A percentile compares a stretch with the other conserved stretches of the same genome.
These are phyloP conservation scores for Parastagonospora avenae DNA, from an alignment of 2,329 filamentous ascomycete species.

Conservation along the genomic window DNA sequence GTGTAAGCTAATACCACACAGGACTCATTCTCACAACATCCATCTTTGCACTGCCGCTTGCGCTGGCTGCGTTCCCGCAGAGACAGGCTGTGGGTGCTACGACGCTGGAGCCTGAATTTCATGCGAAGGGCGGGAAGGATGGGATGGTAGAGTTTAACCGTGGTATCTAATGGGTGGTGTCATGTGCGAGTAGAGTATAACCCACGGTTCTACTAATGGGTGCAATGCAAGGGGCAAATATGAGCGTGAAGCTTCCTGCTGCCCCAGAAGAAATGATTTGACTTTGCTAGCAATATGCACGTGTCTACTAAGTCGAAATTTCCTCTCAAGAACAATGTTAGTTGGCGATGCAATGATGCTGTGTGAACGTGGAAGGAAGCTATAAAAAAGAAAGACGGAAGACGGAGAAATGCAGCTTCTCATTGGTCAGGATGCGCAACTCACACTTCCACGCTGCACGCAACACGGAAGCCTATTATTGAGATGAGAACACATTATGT, in stretches of 20 bases:
- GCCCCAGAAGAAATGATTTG: not conserved
- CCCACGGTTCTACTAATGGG: not conserved
- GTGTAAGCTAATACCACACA: conserved; percentile 55
- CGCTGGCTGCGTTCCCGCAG: conserved; percentile 90
- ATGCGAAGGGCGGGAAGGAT: conserved; percentile 74
- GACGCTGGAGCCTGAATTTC: conserved; percentile 84
- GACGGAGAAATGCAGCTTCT: conserved; percentile 15
- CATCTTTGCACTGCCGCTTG: conserved; percentile 85
- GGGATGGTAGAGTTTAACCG: conserved; percentile 96
- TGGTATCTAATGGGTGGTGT: conserved; percentile 68
- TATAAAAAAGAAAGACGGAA: not conserved
- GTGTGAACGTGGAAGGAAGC: not conserved
- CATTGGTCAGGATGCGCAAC: conserved; percentile 19
- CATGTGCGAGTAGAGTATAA: not conserved
- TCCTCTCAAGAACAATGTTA: no score
- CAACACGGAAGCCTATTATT: conserved; percentile 1
- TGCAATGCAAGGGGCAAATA: not conserved
- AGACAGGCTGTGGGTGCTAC: conserved; percentile 78
- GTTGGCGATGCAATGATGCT: not conserved
- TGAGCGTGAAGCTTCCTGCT: not conserved
- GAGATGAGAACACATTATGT: not conserved
- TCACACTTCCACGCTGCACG: not conserved
- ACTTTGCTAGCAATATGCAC: not conserved
- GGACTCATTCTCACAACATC: conserved; percentile 83
- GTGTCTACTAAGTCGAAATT: no score